Base-by-base conservation (phyloP, 768 basidiomycete genomes). In the Crepidotus variabilis region DNA sequence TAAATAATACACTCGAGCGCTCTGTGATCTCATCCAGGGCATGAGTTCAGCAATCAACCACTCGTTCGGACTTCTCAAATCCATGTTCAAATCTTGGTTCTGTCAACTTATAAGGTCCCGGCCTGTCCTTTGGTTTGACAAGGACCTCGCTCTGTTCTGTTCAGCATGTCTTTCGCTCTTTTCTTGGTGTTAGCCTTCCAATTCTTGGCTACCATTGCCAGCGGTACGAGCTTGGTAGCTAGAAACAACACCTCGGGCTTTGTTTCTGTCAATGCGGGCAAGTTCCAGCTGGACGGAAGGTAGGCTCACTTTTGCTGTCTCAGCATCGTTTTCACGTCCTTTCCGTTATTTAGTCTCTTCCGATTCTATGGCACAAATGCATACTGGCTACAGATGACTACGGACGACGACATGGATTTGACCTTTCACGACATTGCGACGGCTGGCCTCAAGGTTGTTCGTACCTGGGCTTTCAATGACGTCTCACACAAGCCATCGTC, bases 381-480 rank as follows among this genome's bases (percentile, higher is more conserved):
- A 8, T 64, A 63, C 39, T 65, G 63, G 63, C 23, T 63, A 4
- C 61, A 60, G 9, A 55, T 62, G 59, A 47, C 55, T 16, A 59
- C 60, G 9, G 63, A 65, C 33, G 33, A 50, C 24, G 65, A 65
- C 48, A 56, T 64, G 33, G 63, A 65, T 24, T 11, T 36, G 23
- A 61, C 63, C 47, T 63, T 65, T 21, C 59, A 60, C 32, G 55
- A 53, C 13, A 64, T 67, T 23, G 58, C 62, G 6, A 57, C 57
- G 1, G 43, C 46, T 2, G 62, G 59, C 20, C 58, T 60, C 32
- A 62, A 47, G 34, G 65, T 65, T 18, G 65, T 65, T 46, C 59
- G 65, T 16, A 61, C 61, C 50, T 65, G 63, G 65, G 65, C 65
- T n/a, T 64, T 62, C 58, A 61, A 65, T 45, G 65, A 65, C 45